Base-by-base conservation (phyloP, 179 eudicot genomes). In the Vitellaria paradoxa region DNA sequence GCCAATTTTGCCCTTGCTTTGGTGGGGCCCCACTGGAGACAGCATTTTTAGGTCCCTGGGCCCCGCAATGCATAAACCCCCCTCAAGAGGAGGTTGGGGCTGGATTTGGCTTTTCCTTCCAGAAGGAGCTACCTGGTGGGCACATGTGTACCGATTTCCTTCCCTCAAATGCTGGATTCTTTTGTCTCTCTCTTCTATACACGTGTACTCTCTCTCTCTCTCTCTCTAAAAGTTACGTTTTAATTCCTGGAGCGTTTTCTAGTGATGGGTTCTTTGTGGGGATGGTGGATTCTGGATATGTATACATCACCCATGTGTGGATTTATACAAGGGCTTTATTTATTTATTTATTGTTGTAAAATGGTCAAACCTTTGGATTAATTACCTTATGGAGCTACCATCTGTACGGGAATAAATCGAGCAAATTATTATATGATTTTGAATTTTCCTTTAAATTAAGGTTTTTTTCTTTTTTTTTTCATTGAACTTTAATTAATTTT, bases 111-210 rank as follows among this genome's bases (percentile, higher is more conserved):
- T 56, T 46, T 65, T 20, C 5, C 23, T 23, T n/a, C n/a, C 69
- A 46, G 37, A 18, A 65, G 37, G 69, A 47, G n/a, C 13, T 23
- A 64, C 14, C 14, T 0, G 30, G 10, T 45, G 72, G 37, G 53
- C 72, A 68, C 72, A 15, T 66, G 72, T 68, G 72, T 18, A 14
- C 56, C 20, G 13, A 68, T 68, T 8, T 68, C 56, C 14, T 68
- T 55, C 30, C 56, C 23, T 45, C 7, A 46, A 46, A 68, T 13
- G 50, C 3, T 46, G 30, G 72, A 68, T 68, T 46, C 17, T 30
- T 68, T 68, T 68, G 0, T 15, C n/a, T 45, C 56, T 23, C 23
- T 68, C 72, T 0, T 23, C 42, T 23, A 3, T 50, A 49, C 73
- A 50, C 59, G 73, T 49, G 73, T 70, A 9, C 60, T 10, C 37